Evolutionary conservation across 164 flowering plant genomes (phyloP).

Genomic region (Stephania japonica): DNA sequence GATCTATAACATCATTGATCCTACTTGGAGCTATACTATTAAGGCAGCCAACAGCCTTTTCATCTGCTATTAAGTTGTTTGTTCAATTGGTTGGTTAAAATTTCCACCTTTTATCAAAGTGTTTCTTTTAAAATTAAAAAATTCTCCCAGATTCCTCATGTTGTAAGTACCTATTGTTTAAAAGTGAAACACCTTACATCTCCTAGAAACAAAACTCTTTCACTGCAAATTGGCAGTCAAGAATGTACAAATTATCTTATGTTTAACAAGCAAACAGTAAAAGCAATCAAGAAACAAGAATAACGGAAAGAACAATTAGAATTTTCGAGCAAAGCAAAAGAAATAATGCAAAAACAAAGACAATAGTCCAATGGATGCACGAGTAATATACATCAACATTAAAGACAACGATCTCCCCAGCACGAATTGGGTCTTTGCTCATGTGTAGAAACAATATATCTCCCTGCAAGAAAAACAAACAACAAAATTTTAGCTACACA

Average conservation of each 20-base stretch:
- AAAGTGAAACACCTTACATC: neutral
- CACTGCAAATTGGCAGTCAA: neutral
- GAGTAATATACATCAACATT: constrained; percentile 59
- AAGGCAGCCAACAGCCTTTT: neutral
- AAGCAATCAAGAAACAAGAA: neutral
- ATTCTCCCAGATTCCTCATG: neutral
- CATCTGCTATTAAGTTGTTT: neutral
- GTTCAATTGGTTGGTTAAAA: neutral
- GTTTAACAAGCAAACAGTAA: neutral
- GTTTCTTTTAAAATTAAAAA: neutral
- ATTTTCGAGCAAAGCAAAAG: neutral
- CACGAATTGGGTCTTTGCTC: constrained; percentile 80
- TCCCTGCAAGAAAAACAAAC: constrained; percentile 39
- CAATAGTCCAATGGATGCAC: neutral
- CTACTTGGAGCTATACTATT: neutral
- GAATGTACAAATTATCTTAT: neutral
- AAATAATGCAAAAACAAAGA: neutral
- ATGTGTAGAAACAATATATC: constrained; percentile 73
- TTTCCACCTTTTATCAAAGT: neutral
- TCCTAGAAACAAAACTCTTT: neutral
- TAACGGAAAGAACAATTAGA: neutral
- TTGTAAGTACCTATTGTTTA: neutral
- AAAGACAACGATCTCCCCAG: constrained; percentile 78
- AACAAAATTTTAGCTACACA: neutral
- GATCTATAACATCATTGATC: neutral